A percentile compares a stretch with the other conserved stretches of the same genome.
Evolutionary conservation across 192 early-diverging fungal species (phyloP).

Genomic region (Coemansia pectinata): DNA sequence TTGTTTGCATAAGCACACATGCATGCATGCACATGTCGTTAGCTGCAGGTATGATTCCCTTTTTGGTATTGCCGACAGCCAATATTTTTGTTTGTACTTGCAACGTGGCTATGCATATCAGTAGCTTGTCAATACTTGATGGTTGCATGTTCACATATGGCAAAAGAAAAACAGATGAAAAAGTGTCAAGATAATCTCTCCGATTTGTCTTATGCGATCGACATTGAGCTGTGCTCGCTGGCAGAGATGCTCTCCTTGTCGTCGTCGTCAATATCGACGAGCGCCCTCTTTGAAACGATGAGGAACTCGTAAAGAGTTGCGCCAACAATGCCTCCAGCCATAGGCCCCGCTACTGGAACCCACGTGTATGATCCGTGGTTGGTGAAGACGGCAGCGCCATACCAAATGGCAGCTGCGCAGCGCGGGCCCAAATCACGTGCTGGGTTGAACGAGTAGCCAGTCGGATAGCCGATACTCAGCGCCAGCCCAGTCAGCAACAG

Average conservation of each 20-base stretch:
- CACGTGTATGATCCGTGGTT: slow-evolving; percentile 67
- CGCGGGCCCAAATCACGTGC: slow-evolving; percentile 80
- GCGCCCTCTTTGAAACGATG: slow-evolving; percentile 53
- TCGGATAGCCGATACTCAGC: slow-evolving; percentile 60
- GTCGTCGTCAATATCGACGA: slow-evolving; percentile 23
- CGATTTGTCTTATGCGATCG: slow-evolving; percentile 12
- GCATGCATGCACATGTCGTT: no score
- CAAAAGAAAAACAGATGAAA: no score
- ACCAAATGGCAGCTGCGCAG: slow-evolving; percentile 67
- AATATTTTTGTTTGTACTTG: no score
- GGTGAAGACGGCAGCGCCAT: slow-evolving; percentile 66
- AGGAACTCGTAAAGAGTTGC: slow-evolving; percentile 60
- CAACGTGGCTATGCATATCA: no score
- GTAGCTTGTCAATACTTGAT: no score
- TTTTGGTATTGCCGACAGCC: no score
- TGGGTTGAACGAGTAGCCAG: slow-evolving; percentile 69
- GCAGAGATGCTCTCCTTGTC: slow-evolving; percentile 8
- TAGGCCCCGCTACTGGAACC: slow-evolving; percentile 69
- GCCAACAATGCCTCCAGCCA: slow-evolving; percentile 62
- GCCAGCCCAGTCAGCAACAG: slow-evolving; percentile 60
- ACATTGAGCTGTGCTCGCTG: slow-evolving; percentile 29
- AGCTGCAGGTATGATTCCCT: no score
- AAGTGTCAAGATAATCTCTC: not conserved
- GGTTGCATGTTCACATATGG: no score
- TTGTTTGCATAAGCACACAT: not conserved